These are phyloP conservation scores for Talaromyces piceae DNA, from an alignment of 2,329 filamentous ascomycete genomes.

Conservation along the genomic window DNA sequence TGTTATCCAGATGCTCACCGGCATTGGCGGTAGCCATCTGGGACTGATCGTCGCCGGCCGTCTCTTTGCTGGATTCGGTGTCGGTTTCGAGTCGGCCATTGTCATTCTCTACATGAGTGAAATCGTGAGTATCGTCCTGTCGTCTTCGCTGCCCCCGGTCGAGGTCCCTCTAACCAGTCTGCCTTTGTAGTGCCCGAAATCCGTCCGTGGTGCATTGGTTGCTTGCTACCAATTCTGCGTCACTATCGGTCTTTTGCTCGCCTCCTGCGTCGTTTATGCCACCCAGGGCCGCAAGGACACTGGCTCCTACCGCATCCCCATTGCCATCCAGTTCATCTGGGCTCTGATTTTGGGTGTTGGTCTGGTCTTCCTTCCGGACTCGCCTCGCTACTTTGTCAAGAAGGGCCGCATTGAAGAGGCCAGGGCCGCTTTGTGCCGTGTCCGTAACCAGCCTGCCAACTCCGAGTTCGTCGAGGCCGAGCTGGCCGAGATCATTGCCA, in stretches of 20 bases:
- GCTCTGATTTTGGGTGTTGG: conserved; percentile 66
- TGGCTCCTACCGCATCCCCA: conserved; percentile 71
- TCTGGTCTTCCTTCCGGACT: conserved; percentile 72
- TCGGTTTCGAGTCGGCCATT: conserved; percentile 72
- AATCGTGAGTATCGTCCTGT: conserved; percentile 40
- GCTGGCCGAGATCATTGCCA: conserved; percentile 81
- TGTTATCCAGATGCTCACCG: conserved; percentile 55
- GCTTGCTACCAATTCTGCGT: conserved; percentile 78
- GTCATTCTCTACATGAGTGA: conserved; percentile 85
- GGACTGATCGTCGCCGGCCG: conserved; percentile 64
- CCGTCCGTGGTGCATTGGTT: conserved; percentile 72
- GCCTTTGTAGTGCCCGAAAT: conserved; percentile 43
- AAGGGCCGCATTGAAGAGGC: conserved; percentile 62
- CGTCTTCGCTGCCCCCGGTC: not conserved
- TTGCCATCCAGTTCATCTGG: conserved; percentile 73
- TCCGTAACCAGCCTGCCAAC: conserved; percentile 66
- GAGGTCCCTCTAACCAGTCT: not conserved
- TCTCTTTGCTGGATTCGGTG: conserved; percentile 67
- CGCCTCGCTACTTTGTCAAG: conserved; percentile 79
- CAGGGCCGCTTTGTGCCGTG: conserved; percentile 52
- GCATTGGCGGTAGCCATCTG: conserved; percentile 46
- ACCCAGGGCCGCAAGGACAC: conserved; percentile 56
- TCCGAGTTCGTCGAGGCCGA: conserved; percentile 72
- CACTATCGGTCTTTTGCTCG: conserved; percentile 69
- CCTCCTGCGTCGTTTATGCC: conserved; percentile 65